Base-by-base conservation (phyloP, 176 grass and related monocot species). In the Luzula sylvatica region DNA sequence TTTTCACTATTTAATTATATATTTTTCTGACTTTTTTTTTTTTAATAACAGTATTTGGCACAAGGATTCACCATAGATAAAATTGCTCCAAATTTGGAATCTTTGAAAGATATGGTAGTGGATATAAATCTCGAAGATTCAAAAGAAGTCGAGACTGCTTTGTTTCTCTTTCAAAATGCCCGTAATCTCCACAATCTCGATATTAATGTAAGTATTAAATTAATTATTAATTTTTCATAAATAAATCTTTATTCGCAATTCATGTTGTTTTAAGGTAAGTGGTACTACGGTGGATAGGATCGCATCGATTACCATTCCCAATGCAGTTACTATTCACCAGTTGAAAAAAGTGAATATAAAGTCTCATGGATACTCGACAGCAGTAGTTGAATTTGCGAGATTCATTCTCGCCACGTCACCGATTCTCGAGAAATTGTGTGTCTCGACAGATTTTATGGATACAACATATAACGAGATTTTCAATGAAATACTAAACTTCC, bases 41-140 rank as follows among this genome's bases (percentile, higher is more conserved):
- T 11, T 22, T 25, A 6, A 61, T n/a, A 25, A 24, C 56, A 61
- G 56, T 61, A 61, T 61, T 40, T 61, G 23, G 56, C 56, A 24
- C 56, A 61, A 45, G 38, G 56, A 40, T 42, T 42, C 44, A 8
- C 26, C 26, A 6, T 7, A 40, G 38, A 61, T 13, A 23, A 61
- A n/a, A 17, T 44, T 18, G 7, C 20, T 61, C 7, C 13, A 42
- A 26, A 15, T 25, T 61, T 61, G 41, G 8, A 20, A 15, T 40
- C 8, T 61, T 61, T 61, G 56, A 61, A 61, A 18, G 56, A 42
- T 61, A 24, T 61, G 38, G 20, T 23, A 44, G 15, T 61, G 56
- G 38, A 61, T 45, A 45, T 61, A 26, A 40, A 61, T 61, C 13
- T 23, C 6, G 26, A 23, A 20, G 44, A 17, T 23, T 29, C 5